Evolutionary conservation across 352 stramenopile genomes (phyloP), one percentile per base, ranked within the genome.

Genomic region (Globisporangium cylindrosporum): DNA sequence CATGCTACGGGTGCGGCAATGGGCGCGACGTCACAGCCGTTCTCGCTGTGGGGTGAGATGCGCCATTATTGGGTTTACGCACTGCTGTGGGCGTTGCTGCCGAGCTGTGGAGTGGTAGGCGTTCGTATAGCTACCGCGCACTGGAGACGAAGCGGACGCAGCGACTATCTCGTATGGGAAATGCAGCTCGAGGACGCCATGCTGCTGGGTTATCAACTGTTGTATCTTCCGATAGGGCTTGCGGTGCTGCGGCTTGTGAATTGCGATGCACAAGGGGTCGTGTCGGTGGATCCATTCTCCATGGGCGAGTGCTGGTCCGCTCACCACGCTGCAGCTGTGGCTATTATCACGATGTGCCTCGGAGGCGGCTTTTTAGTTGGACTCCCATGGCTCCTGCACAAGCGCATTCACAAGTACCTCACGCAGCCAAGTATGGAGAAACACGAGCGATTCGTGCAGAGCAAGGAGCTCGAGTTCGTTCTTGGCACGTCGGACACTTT

Each of bases 31-130:
- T 74, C 68, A 10, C 80, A 83, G 59, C 41, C 74, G 6, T 90
- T 88, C 51, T 90, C 79, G 20, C 66, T 89, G 0, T 92, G 80
- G 80, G 84, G 77, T 1, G 77, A 88, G 49, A 81, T 88, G 79
- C 41, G n/a, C 1, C 12, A 67, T 43, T 92, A 92, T 64, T 88
- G 79, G 82, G 32, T 79, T n/a, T 90, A 91, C 69, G 79, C 82
- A 3, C 55, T 92, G 7, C 36, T 41, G 29, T 92, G 71, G 60
- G 69, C 54, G 7, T 18, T 79, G 1, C 54, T 84, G 0, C 78
- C 81, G 22, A 68, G 55, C n/a, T 63, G 61, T 22, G 62, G 58
- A 1, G 53, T 73, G 29, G 4, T 68, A 1, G 41, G 36, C 25
- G 49, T 70, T n/a, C 57, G 58, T 25, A 0, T 66, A 1, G 55